Evolutionary conservation across 2,329 filamentous ascomycete species (phyloP), one percentile per base, ranked within the genome.

Genomic region (Knufia fluminis): DNA sequence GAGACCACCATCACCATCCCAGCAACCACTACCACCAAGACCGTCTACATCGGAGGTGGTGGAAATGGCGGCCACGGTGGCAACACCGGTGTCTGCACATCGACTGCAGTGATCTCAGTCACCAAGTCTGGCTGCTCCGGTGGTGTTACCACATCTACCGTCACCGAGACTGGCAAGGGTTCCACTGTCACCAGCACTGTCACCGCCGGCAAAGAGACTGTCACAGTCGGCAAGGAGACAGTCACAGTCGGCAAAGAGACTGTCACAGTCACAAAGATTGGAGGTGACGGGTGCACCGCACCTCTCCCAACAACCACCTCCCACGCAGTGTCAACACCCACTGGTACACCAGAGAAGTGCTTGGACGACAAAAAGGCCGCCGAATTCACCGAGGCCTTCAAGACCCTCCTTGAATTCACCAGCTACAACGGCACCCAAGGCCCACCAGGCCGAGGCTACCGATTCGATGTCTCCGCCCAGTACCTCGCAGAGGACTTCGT

Each of bases 21-120:
- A 28, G 51, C 56, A 16, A 55, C 56, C 35, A 58, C 56, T 22
- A 57, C 52, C 39, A 58, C 56, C 50, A 58, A 58, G 54, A 58
- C 56, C 31, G 53, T 58, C 46, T 58, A 51, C 45, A 49, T 57
- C 17, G 32, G 20, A 19, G 39, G 23, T 3, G 44, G 44, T 24
- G 32, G 32, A 6, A 47, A 17, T 24, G 19, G 31, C 16, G 19
- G 33, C 38, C 52, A 46, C 35, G 46, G 23, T 19, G 40, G 26
- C 14, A 50, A 33, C 32, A 43, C 12, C 12, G 43, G 40, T 16
- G 43, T 22, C 16, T 31, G 28, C 0, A 52, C 46, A 10, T 45
- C 49, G 4, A 51, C 48, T 19, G 26, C 46, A 20, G 51, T 28
- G 12, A 22, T 32, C n/a, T 50, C 46, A 4, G 44, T 51, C 9